Conservation (phyloP, 331 rosid genomes). For the Malus hybrid region DNA sequence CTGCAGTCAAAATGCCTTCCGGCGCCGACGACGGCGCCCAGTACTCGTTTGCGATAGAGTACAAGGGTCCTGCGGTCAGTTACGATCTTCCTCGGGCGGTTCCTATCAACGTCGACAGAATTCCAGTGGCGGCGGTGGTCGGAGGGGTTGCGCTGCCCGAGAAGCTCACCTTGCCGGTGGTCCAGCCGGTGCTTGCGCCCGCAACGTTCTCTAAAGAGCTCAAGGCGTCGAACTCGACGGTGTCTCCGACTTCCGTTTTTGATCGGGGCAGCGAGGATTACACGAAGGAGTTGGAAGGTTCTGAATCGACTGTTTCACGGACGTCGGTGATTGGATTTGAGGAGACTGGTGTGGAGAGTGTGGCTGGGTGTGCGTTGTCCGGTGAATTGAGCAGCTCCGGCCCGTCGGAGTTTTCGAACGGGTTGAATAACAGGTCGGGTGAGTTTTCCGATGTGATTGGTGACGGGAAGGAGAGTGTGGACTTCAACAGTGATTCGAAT, state of each 20-base stretch:
- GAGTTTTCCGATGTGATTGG: slow-evolving; percentile 52
- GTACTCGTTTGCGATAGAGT: slow-evolving; percentile 73
- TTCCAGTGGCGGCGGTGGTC: slow-evolving; percentile 63
- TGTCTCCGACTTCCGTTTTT: slow-evolving; percentile 65
- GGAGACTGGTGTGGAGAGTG: slow-evolving; percentile 35
- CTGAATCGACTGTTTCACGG: slow-evolving; percentile 55
- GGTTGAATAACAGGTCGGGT: slow-evolving; percentile 52
- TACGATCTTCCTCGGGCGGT: slow-evolving; percentile 73
- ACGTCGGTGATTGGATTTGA: slow-evolving; percentile 72
- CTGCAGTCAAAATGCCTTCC: no score
- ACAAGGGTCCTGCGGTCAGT: slow-evolving; percentile 62
- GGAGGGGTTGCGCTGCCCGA: slow-evolving; percentile 40
- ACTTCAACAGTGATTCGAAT: slow-evolving; percentile 43
- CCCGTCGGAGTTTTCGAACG: slow-evolving; percentile 65
- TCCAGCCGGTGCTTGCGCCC: slow-evolving; percentile 61
- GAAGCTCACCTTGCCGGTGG: slow-evolving; percentile 70
- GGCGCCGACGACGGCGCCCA: slow-evolving; percentile 6
- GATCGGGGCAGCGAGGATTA: slow-evolving; percentile 36
- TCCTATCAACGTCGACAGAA: slow-evolving; percentile 57
- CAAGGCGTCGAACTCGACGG: slow-evolving; percentile 39
- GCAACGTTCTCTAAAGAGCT: slow-evolving; percentile 60
- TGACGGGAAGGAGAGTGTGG: slow-evolving; percentile 56
- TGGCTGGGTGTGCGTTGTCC: slow-evolving; percentile 37
- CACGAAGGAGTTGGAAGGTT: slow-evolving; percentile 41
- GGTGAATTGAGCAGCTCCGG: slow-evolving; percentile 83